phyloP scores from a whole-genome alignment of 345 rosid species.

The Sapria himalayana region DNA sequence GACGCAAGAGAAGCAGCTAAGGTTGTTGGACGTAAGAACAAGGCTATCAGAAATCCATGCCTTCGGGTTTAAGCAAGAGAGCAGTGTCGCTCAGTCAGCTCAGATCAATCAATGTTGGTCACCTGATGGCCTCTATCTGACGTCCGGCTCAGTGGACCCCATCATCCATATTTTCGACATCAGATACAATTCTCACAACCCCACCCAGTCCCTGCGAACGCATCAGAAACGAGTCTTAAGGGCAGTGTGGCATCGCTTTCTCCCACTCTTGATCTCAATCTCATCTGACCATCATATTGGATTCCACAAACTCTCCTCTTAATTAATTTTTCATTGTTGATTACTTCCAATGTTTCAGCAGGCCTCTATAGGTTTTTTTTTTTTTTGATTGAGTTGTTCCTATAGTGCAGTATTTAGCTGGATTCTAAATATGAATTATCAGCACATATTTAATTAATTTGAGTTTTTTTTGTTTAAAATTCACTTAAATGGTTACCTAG shows the following conservation, averaged over 20 bases:
- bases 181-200: conserved; percentile 51
- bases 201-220: conserved; percentile 68
- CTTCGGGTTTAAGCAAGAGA: conserved; percentile 91
- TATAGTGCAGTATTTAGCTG: too few relatives aligned
- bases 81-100: conserved; percentile 85
- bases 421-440: too few relatives aligned
- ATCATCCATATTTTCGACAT: conserved; percentile 73
- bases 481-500: too few relatives aligned
- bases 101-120: conserved; percentile 87
- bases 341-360: too few relatives aligned
- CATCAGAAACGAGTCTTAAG: conserved; percentile 76
- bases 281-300: conserved; percentile 79
- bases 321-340: too few relatives aligned
- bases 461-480: too few relatives aligned
- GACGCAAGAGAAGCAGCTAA: conserved; percentile 58
- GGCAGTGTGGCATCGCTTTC: conserved; percentile 63
- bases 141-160: conserved; percentile 94
- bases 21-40: conserved; percentile 57
- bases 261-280: conserved; percentile 60
- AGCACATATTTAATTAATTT: too few relatives aligned
- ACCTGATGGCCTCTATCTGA: conserved; percentile 55
- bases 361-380: too few relatives aligned
- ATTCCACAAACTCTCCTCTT: conserved; percentile 37
- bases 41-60: conserved; percentile 66
- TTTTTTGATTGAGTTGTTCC: too few relatives aligned